A percentile compares a stretch with the other conserved stretches of the same genome.
These are phyloP conservation scores for Boeremia exigua DNA, from an alignment of 2,329 filamentous ascomycete species.

Conservation along the genomic window DNA sequence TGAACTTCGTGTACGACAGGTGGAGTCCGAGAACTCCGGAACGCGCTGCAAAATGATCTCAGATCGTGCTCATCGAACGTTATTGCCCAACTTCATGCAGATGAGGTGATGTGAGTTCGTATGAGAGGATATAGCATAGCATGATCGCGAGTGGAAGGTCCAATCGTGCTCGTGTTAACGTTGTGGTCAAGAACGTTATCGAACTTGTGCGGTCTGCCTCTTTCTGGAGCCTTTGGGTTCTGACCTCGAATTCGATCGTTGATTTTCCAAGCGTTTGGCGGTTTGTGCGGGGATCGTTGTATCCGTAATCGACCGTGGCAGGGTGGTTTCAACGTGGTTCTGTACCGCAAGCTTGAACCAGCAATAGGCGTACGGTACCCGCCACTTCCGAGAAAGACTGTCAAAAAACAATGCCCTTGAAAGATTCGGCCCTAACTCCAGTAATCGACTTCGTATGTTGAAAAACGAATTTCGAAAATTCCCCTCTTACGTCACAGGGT, in stretches of 20 bases:
- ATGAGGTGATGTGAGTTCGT: not conserved
- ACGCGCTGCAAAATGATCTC: not conserved
- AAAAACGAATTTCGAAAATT: not conserved
- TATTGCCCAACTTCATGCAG: not conserved
- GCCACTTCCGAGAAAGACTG: not conserved
- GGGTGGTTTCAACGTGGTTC: not conserved
- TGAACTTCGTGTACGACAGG: constrained; percentile 1
- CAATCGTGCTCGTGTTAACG: not conserved
- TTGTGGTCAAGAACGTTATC: not conserved
- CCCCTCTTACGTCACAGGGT: constrained; percentile 6
- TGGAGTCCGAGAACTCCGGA: constrained; percentile 12
- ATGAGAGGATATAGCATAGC: not conserved
- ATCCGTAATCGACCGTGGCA: not conserved
- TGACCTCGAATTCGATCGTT: not conserved
- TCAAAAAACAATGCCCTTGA: not conserved
- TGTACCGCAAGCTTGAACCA: not conserved
- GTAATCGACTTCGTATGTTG: not conserved
- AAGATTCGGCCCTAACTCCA: not conserved
- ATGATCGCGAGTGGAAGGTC: not conserved
- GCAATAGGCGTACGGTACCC: not conserved
- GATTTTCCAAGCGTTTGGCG: not conserved
- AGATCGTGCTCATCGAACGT: not conserved
- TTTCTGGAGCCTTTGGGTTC: not conserved
- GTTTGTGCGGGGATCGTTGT: not conserved
- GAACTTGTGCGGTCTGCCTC: not conserved